phyloP scores from a whole-genome alignment of 2,329 filamentous ascomycete species.

The Chrysoporthe deuterocubensis region DNA sequence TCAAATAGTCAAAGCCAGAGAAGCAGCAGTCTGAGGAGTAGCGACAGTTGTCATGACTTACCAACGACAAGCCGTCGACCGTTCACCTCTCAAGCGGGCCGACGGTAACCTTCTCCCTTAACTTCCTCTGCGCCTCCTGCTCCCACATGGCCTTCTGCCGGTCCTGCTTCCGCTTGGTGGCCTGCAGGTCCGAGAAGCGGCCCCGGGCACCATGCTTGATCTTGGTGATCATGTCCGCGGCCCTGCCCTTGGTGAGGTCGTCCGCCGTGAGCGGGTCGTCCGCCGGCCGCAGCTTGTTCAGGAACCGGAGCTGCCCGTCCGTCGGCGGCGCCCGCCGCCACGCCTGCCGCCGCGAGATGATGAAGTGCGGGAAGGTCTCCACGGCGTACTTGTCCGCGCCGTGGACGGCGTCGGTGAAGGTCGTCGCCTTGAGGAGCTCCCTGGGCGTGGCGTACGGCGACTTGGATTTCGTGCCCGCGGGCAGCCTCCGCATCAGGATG shows the following conservation, averaged over 20 bases:
- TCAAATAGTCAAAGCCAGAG: not conserved
- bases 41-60: conserved; percentile 4
- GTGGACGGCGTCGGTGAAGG: conserved; percentile 76
- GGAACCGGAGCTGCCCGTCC: conserved; percentile 66
- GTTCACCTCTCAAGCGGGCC: conserved; percentile 51
- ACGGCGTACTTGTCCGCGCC: conserved; percentile 82
- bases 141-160: conserved; percentile 43
- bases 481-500: conserved; percentile 54
- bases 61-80: not conserved
- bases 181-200: conserved; percentile 59
- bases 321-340: conserved; percentile 75
- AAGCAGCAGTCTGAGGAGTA: too few species aligned
- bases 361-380: conserved; percentile 65
- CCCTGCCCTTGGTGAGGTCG: conserved; percentile 77
- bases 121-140: conserved; percentile 43
- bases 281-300: conserved; percentile 67
- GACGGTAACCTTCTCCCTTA: conserved; percentile 58
- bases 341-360: conserved; percentile 66
- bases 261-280: conserved; percentile 56
- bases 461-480: conserved; percentile 45
- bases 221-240: conserved; percentile 91
- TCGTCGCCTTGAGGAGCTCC: conserved; percentile 65
- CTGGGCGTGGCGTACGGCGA: conserved; percentile 71
- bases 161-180: conserved; percentile 54
- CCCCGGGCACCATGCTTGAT: conserved; percentile 79